phyloP scores from a whole-genome alignment of 169 alveolate species.

The Plasmodium adleri region DNA sequence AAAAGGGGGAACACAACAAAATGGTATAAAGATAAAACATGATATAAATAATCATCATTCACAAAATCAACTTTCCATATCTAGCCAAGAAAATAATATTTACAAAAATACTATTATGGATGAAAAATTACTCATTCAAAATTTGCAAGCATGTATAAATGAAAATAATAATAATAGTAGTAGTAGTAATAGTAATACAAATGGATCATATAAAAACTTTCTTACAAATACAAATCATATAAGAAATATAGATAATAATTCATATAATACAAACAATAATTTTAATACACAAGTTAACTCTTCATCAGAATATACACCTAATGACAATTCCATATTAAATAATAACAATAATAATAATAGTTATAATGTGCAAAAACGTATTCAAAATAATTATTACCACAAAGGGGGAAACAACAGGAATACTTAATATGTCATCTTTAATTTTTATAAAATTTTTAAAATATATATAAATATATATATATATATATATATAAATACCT shows the following conservation, averaged over 20 bases:
- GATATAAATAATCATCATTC: neutral
- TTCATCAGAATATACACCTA: neutral
- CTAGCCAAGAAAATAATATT: neutral
- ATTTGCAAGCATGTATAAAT: neutral
- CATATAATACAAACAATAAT: neutral
- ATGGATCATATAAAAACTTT: slow-evolving; percentile 1
- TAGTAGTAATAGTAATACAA: neutral
- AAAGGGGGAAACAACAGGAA: too few relatives aligned
- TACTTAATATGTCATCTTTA: too few relatives aligned
- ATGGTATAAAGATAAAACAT: neutral
- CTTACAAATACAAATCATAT: slow-evolving; percentile 1
- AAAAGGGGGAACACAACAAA: neutral
- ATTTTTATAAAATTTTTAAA: too few relatives aligned
- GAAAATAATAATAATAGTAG: neutral
- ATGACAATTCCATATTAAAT: neutral
- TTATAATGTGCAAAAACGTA: neutral
- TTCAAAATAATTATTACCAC: neutral
- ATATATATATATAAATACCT: too few relatives aligned
- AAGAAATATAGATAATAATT: neutral
- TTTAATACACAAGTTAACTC: neutral
- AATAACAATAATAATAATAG: slow-evolving; percentile 5
- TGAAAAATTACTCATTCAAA: neutral
- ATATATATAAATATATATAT: too few relatives aligned
- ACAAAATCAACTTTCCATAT: neutral
- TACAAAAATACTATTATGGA: neutral